Evolutionary conservation across 1,139 yeast genomes (phyloP), one percentile per base, ranked within the genome.

Genomic region (Sugiyamaella japonica): DNA sequence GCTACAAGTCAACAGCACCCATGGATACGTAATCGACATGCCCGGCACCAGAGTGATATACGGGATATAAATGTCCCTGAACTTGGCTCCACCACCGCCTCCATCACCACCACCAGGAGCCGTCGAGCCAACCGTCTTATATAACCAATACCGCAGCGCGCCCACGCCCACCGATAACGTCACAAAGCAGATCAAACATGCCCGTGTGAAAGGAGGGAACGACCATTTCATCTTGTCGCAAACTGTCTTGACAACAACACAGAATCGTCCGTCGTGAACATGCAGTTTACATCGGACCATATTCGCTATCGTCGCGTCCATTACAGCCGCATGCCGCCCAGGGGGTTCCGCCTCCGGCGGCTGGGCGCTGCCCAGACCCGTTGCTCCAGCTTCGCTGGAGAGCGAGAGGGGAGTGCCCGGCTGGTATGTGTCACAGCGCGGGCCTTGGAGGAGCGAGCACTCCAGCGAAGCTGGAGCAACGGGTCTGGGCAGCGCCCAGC

Each of bases 1-100:
- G 15, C 88, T 78, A 0, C 95, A 77, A 1, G 88, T 80, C 34
- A 83, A 64, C n/a, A 89, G 62, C 1, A 88, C 88, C 91, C 95
- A 86, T 4, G 96, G 96, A 59, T 82, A 78, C 55, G 72, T 72
- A 3, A 85, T 66, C 0, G 87, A 79, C 52, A 77, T 73, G 20
- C 78, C 73, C 3, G 97, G 96, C 5, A 89, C 80, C 67, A 89
- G 73, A 67, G 88, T 91, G 53, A 89, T 65, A 54, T 78, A 75
- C 0, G 96, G 89, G 2, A 84, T 78, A 32, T 72, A 67, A 45
- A 84, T 74, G 50, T 76, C 48, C 13, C 41, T 23, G 16, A 54
- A 45, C 23, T 38, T 16, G n/a, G 53, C 53, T 20, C 25, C 31
- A n/a, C 28, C 12, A 7, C 3, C 3, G 15, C 16, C 17, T 44